Percentiles rank a stretch among this genome's conserved stretches.
Evolutionary conservation across 164 flowering plant species (phyloP).

Genomic region (Berberis vulgaris): DNA sequence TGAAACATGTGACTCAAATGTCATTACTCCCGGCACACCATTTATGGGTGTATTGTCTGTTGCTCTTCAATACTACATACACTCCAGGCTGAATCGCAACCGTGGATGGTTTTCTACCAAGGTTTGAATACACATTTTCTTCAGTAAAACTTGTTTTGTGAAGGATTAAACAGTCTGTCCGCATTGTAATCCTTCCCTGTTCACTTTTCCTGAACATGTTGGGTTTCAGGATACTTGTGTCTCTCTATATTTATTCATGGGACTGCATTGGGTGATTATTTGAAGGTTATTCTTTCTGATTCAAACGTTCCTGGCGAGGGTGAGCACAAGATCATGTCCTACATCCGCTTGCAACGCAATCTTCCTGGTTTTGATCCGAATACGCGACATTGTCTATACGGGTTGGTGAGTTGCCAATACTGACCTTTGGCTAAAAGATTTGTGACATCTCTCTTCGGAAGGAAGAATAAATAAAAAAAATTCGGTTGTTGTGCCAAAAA

Average conservation of each 20-base stretch:
- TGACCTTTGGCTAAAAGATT: not conserved
- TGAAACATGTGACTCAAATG: conserved; percentile 90
- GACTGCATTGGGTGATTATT: conserved; percentile 74
- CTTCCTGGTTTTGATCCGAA: conserved; percentile 87
- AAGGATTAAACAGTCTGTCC: conserved; percentile 31
- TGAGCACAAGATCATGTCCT: conserved; percentile 95
- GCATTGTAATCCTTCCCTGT: conserved; percentile 48
- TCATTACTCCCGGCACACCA: conserved; percentile 96
- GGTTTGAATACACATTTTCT: conserved; percentile 36
- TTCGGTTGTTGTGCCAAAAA: not conserved
- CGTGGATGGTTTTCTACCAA: conserved; percentile 71
- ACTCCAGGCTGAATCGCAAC: conserved; percentile 55
- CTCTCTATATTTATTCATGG: conserved; percentile 61
- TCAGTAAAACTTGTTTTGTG: conserved; percentile 10
- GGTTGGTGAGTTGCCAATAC: conserved; percentile 45
- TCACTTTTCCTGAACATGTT: conserved; percentile 25
- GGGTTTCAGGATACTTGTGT: conserved; percentile 52
- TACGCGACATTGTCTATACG: conserved; percentile 93
- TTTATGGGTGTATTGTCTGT: conserved; percentile 84
- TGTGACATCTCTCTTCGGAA: not conserved
- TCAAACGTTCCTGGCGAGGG: conserved; percentile 99
- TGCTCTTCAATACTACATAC: conserved; percentile 89
- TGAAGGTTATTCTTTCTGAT: conserved; percentile 99
- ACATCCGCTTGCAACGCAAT: conserved; percentile 81
- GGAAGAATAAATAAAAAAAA: not conserved